Evolutionary conservation across 768 basidiomycete genomes (phyloP).

Genomic region (Pleurotus pulmonarius): DNA sequence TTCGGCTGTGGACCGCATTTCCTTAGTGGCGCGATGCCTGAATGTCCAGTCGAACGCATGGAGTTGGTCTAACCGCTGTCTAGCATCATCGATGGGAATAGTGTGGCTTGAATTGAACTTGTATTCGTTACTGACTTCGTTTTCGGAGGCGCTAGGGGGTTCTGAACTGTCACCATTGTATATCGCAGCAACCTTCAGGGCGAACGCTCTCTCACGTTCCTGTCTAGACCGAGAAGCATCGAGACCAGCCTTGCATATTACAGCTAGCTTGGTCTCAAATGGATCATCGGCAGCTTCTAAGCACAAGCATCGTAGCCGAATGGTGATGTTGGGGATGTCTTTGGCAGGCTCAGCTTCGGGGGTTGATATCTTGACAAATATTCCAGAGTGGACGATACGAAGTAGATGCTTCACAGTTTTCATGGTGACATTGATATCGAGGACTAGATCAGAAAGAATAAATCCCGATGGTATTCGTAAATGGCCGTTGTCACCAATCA

Average conservation of each 20-base stretch:
- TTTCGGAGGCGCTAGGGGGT: conserved; percentile 16
- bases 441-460: conserved; percentile 69
- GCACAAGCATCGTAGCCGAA: conserved; percentile 59
- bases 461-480: conserved; percentile 82
- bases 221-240: conserved; percentile 67
- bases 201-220: conserved; percentile 78
- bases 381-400: conserved; percentile 47
- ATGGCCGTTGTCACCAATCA: conserved; percentile 61
- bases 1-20: conserved; percentile 49
- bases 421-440: conserved; percentile 61
- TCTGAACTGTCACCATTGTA: conserved; percentile 33
- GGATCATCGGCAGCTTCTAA: conserved; percentile 83
- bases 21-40: conserved; percentile 43
- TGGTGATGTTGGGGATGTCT: conserved; percentile 53
- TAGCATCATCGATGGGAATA: conserved; percentile 69
- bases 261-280: conserved; percentile 72
- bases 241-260: conserved; percentile 70
- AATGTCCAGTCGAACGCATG: conserved; percentile 74
- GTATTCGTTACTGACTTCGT: conserved; percentile 44
- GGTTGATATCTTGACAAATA: conserved; percentile 48
- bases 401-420: conserved; percentile 75
- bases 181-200: conserved; percentile 72
- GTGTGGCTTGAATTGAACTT: conserved; percentile 63
- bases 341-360: conserved; percentile 77
- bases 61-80: conserved; percentile 59